Evolutionary conservation across 164 flowering plant species (phyloP), one percentile per base, ranked within the genome.

Genomic region (Tetracentron sinense): DNA sequence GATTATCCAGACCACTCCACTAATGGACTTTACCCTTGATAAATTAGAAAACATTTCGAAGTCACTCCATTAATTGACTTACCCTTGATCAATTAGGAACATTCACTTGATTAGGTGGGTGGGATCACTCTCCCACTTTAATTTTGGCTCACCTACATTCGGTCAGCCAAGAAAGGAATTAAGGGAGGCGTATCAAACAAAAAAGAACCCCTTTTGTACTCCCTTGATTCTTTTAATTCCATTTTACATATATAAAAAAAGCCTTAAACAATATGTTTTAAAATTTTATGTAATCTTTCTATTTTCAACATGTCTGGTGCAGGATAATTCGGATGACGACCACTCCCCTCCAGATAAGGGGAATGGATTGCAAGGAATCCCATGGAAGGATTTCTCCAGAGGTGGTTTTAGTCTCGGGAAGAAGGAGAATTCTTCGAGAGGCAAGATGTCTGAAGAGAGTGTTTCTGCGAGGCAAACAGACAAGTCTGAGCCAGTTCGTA

Each of bases 341-440:
- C 56, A 47, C 49, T 68, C 79, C 42, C 31, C 74, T 64, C 52
- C 50, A 52, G 78, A 77, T 66, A 80, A 80, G 46, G 80, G 64
- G 71, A 64, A 62, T 50, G 77, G 79, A 35, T 68, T 85, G 48
- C 80, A 77, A 68, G 90, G 88, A 52, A 69, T 80, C 47, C 85
- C 87, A 6, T 81, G 85, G 90, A 85, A 75, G 69, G 88, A 79
- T 75, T 82, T 85, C 67, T 75, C 82, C 1, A 69, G 61, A 44
- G 77, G 74, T 59, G 83, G 76, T 31, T 72, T 80, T 56, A 54
- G 31, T 60, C 66, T 74, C 50, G 75, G 72, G 64, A 11, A 49
- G 38, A 80, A 66, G 60, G 79, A 69, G 55, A 72, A 74, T 46
- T 58, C 75, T 59, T 42, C 26, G 10, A 79, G 67, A 74, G 81